Percentiles rank a stretch among this genome's conserved stretches.
Evolutionary conservation across 2,329 filamentous ascomycete genomes (phyloP).

Genomic region (Ceratocystis colombiana): DNA sequence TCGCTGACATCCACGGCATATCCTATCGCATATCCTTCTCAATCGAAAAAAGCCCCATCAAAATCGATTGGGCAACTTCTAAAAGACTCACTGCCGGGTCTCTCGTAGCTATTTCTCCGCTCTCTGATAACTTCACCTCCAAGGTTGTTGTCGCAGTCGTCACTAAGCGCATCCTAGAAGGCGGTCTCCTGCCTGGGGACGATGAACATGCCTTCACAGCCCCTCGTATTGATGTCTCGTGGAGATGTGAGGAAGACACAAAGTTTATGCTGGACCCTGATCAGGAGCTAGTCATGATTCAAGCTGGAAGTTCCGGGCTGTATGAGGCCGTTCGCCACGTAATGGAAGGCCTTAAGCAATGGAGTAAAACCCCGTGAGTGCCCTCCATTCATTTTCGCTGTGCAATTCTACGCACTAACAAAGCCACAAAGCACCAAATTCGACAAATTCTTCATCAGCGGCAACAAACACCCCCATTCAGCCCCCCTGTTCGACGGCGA

Average conservation of each 20-base stretch:
- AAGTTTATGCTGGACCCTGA: constrained; percentile 53
- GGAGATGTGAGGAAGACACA: constrained; percentile 47
- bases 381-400: neutral
- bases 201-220: constrained; percentile 34
- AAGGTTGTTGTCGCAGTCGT: constrained; percentile 62
- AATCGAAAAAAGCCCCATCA: constrained; percentile 51
- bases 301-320: constrained; percentile 56
- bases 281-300: constrained; percentile 66
- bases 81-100: constrained; percentile 44
- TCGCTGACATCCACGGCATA: constrained; percentile 52
- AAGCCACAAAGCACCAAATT: constrained; percentile 42
- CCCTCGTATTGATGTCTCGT: constrained; percentile 66
- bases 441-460: constrained; percentile 49
- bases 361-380: constrained; percentile 21
- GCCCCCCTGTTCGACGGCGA: constrained; percentile 31
- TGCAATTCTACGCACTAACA: constrained; percentile 16
- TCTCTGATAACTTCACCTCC: constrained; percentile 50
- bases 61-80: constrained; percentile 53
- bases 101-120: constrained; percentile 44
- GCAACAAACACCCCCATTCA: constrained; percentile 32
- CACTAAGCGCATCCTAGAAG: constrained; percentile 54
- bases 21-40: constrained; percentile 63
- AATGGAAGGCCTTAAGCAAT: constrained; percentile 20
- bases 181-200: constrained; percentile 48
- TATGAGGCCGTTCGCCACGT: constrained; percentile 63